These are phyloP conservation scores for Trematosphaeria pertusa DNA, from an alignment of 2,329 filamentous ascomycete species.

Conservation along the genomic window DNA sequence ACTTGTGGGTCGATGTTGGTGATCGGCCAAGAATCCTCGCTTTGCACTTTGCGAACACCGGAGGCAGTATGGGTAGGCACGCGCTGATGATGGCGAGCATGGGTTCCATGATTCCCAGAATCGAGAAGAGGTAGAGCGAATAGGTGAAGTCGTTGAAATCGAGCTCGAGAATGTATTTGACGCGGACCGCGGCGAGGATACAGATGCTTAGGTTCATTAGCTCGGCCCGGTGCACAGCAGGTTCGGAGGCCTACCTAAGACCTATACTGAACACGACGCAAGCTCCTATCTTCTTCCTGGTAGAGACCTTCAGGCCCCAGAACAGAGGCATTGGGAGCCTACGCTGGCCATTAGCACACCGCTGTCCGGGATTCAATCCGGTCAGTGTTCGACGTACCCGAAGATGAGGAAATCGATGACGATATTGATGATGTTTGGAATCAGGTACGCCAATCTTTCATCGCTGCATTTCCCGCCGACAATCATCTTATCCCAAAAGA, in stretches of 20 bases:
- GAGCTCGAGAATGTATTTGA: conserved; percentile 16
- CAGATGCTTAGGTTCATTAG: conserved; percentile 17
- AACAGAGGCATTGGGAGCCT: conserved; percentile 13
- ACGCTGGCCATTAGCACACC: too few relatives aligned
- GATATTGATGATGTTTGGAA: conserved; percentile 12
- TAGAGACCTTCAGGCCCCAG: conserved; percentile 9
- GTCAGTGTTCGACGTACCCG: too few relatives aligned
- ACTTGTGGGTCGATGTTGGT: too few relatives aligned
- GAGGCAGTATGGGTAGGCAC: conserved; percentile 12
- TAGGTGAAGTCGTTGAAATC: conserved; percentile 10
- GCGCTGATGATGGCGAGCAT: conserved; percentile 22
- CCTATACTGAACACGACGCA: conserved; percentile 13
- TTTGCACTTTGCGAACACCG: too few relatives aligned
- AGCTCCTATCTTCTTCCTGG: conserved; percentile 9
- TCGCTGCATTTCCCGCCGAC: conserved; percentile 5
- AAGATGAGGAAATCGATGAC: conserved; percentile 10
- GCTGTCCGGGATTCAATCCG: too few relatives aligned
- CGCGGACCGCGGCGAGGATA: conserved; percentile 10
- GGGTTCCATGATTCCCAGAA: conserved; percentile 17
- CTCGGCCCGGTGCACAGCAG: too few relatives aligned
- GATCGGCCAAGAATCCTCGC: too few relatives aligned
- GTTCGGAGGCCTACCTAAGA: too few relatives aligned
- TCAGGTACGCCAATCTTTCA: conserved; percentile 12
- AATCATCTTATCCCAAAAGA: conserved; percentile 15
- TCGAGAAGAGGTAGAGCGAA: conserved; percentile 12